Evolutionary conservation across 495 filamentous ascomycete genomes (phyloP), one percentile per base, ranked within the genome.

Genomic region (Annulohypoxylon moriforme): DNA sequence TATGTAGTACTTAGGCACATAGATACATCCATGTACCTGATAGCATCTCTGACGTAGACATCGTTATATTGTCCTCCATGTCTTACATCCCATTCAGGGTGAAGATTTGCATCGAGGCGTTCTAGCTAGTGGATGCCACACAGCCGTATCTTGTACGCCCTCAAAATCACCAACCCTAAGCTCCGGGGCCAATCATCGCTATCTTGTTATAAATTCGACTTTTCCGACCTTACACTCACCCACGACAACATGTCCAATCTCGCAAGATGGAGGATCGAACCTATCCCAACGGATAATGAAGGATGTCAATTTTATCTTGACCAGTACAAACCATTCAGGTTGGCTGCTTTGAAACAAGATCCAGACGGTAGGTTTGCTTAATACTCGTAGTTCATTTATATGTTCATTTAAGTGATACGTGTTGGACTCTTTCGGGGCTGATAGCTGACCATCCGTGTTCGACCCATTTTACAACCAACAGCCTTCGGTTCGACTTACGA

Each of bases 401-500:
- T 42, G 13, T 31, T 60, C 44, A 22, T 62, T 42, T 52, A 9
- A 36, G 29, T 46, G 46, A 24, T 53, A 69, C 49, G 18, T 50
- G 59, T 58, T 64, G 33, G 56, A 29, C 38, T 22, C 25, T 31
- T 57, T 6, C 31, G n/a, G 36, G 36, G 42, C 36, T 50, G 55
- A 49, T 34, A 52, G 42, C 62, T 67, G 57, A 71, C 50, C 14
- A 38, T 36, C 20, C 29, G 24, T 29, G 33, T 36, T 68, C 0
- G 24, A 8, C 27, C 27, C 50, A 33, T 22, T 24, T 33, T 53
- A 34, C 50, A 53, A 53, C 56, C 57, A 64, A 68, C 56, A 73
- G 78, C 81, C n/a, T 89, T 87, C 69, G 80, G 81, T 14, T 84
- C 85, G 6, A 85, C 78, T 0, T 85, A 84, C 63, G 81, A 79